phyloP scores from a whole-genome alignment of 768 basidiomycete genomes.

The Tricholoma terreum region DNA sequence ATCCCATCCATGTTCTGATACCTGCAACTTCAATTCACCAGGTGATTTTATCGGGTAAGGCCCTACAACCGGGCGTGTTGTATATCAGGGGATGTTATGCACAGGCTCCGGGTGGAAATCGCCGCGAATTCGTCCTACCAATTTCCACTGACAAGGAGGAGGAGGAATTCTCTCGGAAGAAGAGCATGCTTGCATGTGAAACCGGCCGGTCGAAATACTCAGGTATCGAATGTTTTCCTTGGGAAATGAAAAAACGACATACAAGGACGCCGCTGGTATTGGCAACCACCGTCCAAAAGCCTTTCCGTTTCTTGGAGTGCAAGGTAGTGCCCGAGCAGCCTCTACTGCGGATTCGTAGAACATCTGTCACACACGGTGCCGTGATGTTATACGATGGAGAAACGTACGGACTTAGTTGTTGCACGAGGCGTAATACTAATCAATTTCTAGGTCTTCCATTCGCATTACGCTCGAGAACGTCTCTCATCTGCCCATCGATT shows the following conservation, averaged over 20 bases:
- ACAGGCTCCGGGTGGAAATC: slow-evolving; percentile 68
- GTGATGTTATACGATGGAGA: slow-evolving; percentile 96
- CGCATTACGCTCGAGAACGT: slow-evolving; percentile 90
- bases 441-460: slow-evolving; percentile 62
- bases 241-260: slow-evolving; percentile 50
- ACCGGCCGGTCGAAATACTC: slow-evolving; percentile 66
- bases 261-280: slow-evolving; percentile 22
- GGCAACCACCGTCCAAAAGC: slow-evolving; percentile 18
- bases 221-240: slow-evolving; percentile 70
- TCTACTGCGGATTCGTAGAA: slow-evolving; percentile 78
- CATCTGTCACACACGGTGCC: slow-evolving; percentile 89
- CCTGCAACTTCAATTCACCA: slow-evolving; percentile 75
- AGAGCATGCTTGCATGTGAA: slow-evolving; percentile 63
- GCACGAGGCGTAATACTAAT: slow-evolving; percentile 1
- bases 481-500: slow-evolving; percentile 78
- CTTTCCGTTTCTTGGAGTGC: slow-evolving; percentile 67
- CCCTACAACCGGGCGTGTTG: slow-evolving; percentile 63
- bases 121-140: slow-evolving; percentile 75
- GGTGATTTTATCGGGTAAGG: slow-evolving; percentile 65
- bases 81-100: slow-evolving; percentile 75
- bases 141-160: slow-evolving; percentile 71
- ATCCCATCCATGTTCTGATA: slow-evolving; percentile 58
- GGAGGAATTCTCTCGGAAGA: slow-evolving; percentile 50
- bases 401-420: slow-evolving; percentile 47
- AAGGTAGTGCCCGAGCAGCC: slow-evolving; percentile 86